Conservation (phyloP, 257 asterid species). For the Datura wrightii region DNA sequence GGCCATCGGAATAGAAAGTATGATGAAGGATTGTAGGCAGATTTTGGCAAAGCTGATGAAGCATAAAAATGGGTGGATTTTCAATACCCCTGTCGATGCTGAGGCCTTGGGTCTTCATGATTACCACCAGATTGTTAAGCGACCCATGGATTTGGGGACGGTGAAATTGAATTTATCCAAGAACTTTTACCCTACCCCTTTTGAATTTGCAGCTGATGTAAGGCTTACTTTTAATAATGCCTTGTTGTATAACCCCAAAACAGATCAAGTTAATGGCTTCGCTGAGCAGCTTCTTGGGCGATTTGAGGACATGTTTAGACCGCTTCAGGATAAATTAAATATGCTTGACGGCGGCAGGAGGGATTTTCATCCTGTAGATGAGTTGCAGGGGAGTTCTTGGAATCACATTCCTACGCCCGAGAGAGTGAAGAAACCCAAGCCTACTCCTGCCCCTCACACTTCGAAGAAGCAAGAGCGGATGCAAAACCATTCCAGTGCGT, state of each 20-base stretch:
- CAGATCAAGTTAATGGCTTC: constrained; percentile 66
- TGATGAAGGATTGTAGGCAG: constrained; percentile 74
- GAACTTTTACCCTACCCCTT: constrained; percentile 56
- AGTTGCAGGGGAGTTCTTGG: constrained; percentile 88
- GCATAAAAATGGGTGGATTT: constrained; percentile 65
- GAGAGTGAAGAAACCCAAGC: constrained; percentile 55
- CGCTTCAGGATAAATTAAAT: constrained; percentile 55
- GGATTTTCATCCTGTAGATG: constrained; percentile 52
- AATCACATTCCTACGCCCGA: constrained; percentile 59
- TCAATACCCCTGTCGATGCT: constrained; percentile 80
- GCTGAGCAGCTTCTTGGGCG: constrained; percentile 64
- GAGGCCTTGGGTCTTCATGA: constrained; percentile 71
- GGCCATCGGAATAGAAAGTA: constrained; percentile 48
- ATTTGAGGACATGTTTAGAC: constrained; percentile 81
- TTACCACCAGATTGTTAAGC: constrained; percentile 82
- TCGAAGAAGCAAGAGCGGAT: constrained; percentile 57
- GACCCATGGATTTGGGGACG: constrained; percentile 97
- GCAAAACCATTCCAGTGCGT: constrained; percentile 77
- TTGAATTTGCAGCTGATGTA: constrained; percentile 79
- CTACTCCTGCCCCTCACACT: constrained; percentile 43
- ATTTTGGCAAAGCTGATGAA: constrained; percentile 70
- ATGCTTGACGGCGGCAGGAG: constrained; percentile 39
- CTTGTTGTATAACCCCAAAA: constrained; percentile 82
- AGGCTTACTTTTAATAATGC: constrained; percentile 92
- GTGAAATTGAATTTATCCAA: constrained; percentile 69